Evolutionary conservation across 441 rosid genomes (phyloP).

Genomic region (Arabidopsis hybrid): DNA sequence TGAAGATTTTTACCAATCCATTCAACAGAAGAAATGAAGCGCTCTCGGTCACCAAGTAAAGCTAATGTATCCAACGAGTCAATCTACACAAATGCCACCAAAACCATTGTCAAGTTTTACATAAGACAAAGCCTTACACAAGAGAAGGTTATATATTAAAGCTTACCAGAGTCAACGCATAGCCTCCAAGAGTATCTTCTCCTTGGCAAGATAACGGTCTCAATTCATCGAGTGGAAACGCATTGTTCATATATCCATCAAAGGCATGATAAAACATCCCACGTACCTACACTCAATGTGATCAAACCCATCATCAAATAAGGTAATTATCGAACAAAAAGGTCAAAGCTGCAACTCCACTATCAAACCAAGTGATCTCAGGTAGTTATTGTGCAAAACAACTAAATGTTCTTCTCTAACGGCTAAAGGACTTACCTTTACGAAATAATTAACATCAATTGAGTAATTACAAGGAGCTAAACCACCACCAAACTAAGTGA

Average conservation of each 20-base stretch:
- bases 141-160: background rate
- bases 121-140: background rate
- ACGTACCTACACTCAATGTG: slow-evolving; percentile 65
- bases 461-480: slow-evolving; percentile 2
- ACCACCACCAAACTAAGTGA: slow-evolving; percentile 8
- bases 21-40: slow-evolving; percentile 80
- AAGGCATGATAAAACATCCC: slow-evolving; percentile 99
- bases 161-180: slow-evolving; percentile 90
- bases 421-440: background rate
- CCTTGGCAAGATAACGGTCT: slow-evolving; percentile 89
- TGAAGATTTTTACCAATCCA: slow-evolving; percentile 98
- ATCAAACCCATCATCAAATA: slow-evolving; percentile 3
- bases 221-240: slow-evolving; percentile 95
- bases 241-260: slow-evolving; percentile 95
- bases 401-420: background rate
- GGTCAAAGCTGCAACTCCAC: background rate
- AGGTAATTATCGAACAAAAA: background rate
- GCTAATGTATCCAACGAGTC: slow-evolving; percentile 94
- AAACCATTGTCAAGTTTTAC: slow-evolving; percentile 14
- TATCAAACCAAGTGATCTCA: slow-evolving; percentile 8
- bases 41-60: slow-evolving; percentile 85
- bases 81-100: slow-evolving; percentile 59
- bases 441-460: too few species aligned
- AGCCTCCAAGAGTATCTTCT: slow-evolving; percentile 95
- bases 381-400: background rate